phyloP scores from a whole-genome alignment of 345 rosid species.

The Populus euphratica region DNA sequence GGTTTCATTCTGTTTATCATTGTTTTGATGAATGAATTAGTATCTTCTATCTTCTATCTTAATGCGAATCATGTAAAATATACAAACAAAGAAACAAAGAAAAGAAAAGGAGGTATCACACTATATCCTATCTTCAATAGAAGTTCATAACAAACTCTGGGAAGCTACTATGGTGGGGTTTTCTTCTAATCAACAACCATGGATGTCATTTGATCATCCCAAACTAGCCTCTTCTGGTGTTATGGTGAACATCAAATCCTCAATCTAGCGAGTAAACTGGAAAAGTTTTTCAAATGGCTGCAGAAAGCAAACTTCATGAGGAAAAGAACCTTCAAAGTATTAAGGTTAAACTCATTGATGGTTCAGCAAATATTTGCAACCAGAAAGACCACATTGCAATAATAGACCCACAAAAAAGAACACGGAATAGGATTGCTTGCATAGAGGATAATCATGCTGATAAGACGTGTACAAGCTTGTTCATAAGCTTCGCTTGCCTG shows the following conservation, averaged over 20 bases:
- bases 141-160: background rate
- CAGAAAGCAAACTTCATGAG: constrained; percentile 20
- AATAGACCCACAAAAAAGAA: background rate
- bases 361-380: background rate
- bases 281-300: constrained; percentile 98
- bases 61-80: background rate
- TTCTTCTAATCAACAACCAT: constrained; percentile 2
- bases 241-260: constrained; percentile 91
- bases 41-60: no score
- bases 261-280: constrained; percentile 84
- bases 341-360: background rate
- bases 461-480: constrained; percentile 94
- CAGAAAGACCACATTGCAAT: background rate
- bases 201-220: background rate
- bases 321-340: constrained; percentile 2
- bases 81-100: background rate
- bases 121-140: background rate
- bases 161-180: background rate
- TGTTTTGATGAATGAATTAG: background rate
- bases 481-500: constrained; percentile 99
- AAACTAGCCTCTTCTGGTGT: constrained; percentile 87
- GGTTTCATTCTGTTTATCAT: background rate
- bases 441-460: constrained; percentile 87
- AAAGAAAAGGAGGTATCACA: background rate
- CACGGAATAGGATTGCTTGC: constrained; percentile 48